Conservation (phyloP, 768 basidiomycete species). For the Boletus reticuloceps region DNA sequence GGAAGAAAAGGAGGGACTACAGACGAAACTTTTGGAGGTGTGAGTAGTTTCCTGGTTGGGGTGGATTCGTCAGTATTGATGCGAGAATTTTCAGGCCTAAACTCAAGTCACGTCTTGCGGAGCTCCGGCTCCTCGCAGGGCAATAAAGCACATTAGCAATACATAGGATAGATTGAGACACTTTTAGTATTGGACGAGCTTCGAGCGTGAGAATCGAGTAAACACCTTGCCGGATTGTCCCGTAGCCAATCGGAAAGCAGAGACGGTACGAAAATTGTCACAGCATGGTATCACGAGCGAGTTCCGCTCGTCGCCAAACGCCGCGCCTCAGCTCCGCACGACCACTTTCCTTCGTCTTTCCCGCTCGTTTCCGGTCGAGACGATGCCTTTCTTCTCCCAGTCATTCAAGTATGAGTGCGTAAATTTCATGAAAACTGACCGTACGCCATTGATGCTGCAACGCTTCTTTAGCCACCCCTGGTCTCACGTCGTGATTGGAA, state of each 20-base stretch:
- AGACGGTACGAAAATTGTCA: conserved; percentile 15
- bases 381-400: conserved; percentile 87
- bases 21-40: conserved; percentile 84
- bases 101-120: conserved; percentile 71
- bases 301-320: conserved; percentile 8
- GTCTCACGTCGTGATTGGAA: conserved; percentile 86
- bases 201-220: conserved; percentile 3
- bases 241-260: conserved; percentile 30
- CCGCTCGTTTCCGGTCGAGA: conserved; percentile 23
- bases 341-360: conserved; percentile 20
- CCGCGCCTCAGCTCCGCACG: conserved; percentile 17
- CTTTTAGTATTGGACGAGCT: too few relatives aligned
- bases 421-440: not conserved
- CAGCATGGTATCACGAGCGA: not conserved
- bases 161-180: too few relatives aligned
- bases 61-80: not conserved
- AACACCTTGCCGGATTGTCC: conserved; percentile 13
- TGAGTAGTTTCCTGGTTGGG: conserved; percentile 39
- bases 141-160: not conserved
- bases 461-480: conserved; percentile 68
- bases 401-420: conserved; percentile 82
- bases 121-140: conserved; percentile 46
- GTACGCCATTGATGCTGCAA: conserved; percentile 6
- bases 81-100: conserved; percentile 55
- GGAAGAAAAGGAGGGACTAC: conserved; percentile 90